Evolutionary conservation across 1,139 yeast species (phyloP).

Genomic region (Lodderomyces margitis): DNA sequence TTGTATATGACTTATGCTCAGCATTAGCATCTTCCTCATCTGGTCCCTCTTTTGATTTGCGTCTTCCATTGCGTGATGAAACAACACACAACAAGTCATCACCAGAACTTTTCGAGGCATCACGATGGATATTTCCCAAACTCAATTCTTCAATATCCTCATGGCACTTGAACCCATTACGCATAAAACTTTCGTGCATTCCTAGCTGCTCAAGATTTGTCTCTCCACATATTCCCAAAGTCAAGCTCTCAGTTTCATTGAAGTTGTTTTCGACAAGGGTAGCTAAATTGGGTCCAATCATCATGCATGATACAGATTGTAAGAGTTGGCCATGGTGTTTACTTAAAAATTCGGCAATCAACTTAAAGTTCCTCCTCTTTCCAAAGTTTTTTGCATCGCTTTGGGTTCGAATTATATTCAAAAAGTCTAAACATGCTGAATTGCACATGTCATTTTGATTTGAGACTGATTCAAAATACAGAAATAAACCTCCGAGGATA

Average conservation of each 20-base stretch:
- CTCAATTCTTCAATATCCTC: background rate
- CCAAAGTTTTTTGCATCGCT: slow-evolving; percentile 24
- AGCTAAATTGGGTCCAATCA: slow-evolving; percentile 32
- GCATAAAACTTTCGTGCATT: background rate
- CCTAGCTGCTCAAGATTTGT: background rate
- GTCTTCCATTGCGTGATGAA: background rate
- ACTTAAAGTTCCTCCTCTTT: slow-evolving; percentile 39
- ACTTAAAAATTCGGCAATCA: slow-evolving; percentile 51
- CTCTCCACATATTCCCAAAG: slow-evolving; percentile 1
- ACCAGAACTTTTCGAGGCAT: background rate
- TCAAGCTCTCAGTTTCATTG: slow-evolving; percentile 14
- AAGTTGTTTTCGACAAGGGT: slow-evolving; percentile 28
- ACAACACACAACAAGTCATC: background rate
- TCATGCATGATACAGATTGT: slow-evolving; percentile 22
- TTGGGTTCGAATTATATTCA: slow-evolving; percentile 48
- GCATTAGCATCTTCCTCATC: background rate
- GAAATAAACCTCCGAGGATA: slow-evolving; percentile 51
- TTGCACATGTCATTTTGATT: slow-evolving; percentile 62
- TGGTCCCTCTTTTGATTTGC: background rate
- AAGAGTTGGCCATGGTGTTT: slow-evolving; percentile 31
- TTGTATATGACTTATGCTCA: background rate
- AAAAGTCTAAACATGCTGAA: slow-evolving; percentile 73
- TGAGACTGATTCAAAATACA: slow-evolving; percentile 49
- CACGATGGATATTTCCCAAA: background rate
- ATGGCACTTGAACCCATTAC: background rate